Evolutionary conservation across 2,329 filamentous ascomycete genomes (phyloP), one percentile per base, ranked within the genome.

Genomic region (Aureobasidium pullulans): DNA sequence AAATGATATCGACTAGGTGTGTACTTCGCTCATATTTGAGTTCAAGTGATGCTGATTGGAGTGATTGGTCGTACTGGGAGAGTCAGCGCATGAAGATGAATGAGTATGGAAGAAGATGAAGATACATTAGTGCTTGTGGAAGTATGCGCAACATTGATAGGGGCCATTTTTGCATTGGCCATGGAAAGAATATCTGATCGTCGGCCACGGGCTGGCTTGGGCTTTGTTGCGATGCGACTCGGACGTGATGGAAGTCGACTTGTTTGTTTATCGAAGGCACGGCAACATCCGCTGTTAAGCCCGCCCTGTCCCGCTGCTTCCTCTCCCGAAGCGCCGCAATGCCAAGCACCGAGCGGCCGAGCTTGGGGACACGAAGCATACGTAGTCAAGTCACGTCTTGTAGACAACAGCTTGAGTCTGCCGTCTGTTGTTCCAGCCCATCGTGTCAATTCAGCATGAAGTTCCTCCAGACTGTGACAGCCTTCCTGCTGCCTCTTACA

Each of bases 21-120:
- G 82, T 73, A 64, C 81, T 82, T 61, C 81, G 79, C 64, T 87
- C 84, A 70, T 92, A 89, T 66, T 83, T 83, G 62, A 88, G 75
- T 70, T 95, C 89, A 57, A 91, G 80, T 15, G 70, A 72, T 43
- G 78, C 71, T 48, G 78, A 81, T 59, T 77, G 76, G 48, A 84
- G 73, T 42, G 79, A 75, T 68, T 81, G 76, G 64, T 80, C 72
- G 64, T 77, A 70, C 71, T 78, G 63, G 61, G 66, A 69, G 68
- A 23, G 44, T 63, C 43, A 56, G 40, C 11, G 40, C 81, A 57
- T 76, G 76, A 44, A 84, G 73, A 39, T 79, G 75, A 67, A 80
- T 75, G 64, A 79, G 72, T 64, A 76, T 69, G 70, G 77, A 61
- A 29, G 36, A 44, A 29, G 52, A 62, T 43, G 40, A 42, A 44